Evolutionary conservation across 139 green algal genomes (phyloP), one percentile per base, ranked within the genome.

Genomic region (Edaphochlamys debaryana): DNA sequence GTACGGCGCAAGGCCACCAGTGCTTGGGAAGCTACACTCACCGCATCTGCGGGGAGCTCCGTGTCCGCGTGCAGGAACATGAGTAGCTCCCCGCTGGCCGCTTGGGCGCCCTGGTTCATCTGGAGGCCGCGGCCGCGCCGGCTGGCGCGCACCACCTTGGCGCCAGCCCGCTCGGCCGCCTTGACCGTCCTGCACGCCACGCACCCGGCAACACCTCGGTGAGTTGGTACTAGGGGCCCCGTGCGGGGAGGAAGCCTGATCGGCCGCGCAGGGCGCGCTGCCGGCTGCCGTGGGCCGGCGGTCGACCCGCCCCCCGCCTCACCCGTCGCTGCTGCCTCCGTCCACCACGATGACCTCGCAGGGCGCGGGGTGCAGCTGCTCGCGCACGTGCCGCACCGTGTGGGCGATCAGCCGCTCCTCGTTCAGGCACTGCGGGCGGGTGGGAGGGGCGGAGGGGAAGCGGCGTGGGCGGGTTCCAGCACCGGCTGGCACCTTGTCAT

Each of bases 281-380:
- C n/a, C n/a, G n/a, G n/a, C n/a, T n/a, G n/a, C n/a, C n/a, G n/a
- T n/a, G n/a, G n/a, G n/a, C n/a, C 29, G 4, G 56, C 23, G 13
- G 45, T 13, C 13, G 45, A 9, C 45, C 45, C 45, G 45, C 45
- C 45, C 45, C 45, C 13, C 45, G 45, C 45, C 45, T 48, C 63
- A 69, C 85, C 82, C 72, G 79, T 96, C 94, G 0, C 41, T 86
- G 80, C 91, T 96, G 79, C 91, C 91, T 20, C 94, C 94, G 79
- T 97, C 94, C 5, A 95, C 93, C 17, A 97, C 90, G 42, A 97
- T 94, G 40, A 97, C 79, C 74, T 97, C 94, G 36, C 71, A n/a
- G 11, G 87, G 45, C 17, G 58, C 4, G 20, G 94, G 94, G 1
- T 86, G 20, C 40, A 95, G 68, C 9, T 83, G 37, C 41, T 80